Base-by-base conservation (phyloP, 108 stramenopile species). In the Bacterosira constricta region DNA sequence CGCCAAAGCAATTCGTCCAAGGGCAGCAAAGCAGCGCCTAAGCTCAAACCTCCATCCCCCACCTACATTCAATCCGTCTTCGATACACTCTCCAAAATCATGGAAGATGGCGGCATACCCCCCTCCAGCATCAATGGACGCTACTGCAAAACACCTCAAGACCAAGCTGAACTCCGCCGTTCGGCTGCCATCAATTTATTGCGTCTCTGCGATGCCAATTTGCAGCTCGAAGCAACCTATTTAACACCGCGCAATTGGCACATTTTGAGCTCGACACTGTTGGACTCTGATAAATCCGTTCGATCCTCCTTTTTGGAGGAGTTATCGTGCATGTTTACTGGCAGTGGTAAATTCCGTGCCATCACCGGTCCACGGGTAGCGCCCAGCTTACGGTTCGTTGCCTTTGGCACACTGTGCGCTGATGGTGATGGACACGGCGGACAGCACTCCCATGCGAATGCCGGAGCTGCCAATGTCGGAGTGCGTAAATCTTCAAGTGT, bases 321-420 rank as follows among this genome's bases (percentile, higher is more conserved):
- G 59, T 74, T 96, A 1, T 63, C 84, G 8, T 59, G 59, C 39
- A 86, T 95, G 86, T 60, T 90, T 21, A 83, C 86, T 8, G 90
- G 89, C 4, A 61, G 78, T 32, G 91, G 91, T 9, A 82, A 73
- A 25, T 92, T 80, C 45, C 69, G 75, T n/a, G 55, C 55, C 73
- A 61, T 26, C 25, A 66, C 27, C 23, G 20, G 21, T 12, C 31
- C 26, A 52, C 62, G 68, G 10, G 74, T 79, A 60, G 72, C 87
- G 25, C 94, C 94, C 8, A 81, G 80, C 36, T 62, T 96, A 12
- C 80, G 86, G 4, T 88, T 96, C 58, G 63, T 93, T n/a, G 80
- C 92, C 2, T 63, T 93, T 47, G 54, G 83, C 6, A 70, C 86
- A 17, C 63, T 93, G 25, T 92, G 91, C 54, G 79, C 76, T 12